Conservation (phyloP, 2,329 filamentous ascomycete genomes). For the Aspergillus novofumigatus region DNA sequence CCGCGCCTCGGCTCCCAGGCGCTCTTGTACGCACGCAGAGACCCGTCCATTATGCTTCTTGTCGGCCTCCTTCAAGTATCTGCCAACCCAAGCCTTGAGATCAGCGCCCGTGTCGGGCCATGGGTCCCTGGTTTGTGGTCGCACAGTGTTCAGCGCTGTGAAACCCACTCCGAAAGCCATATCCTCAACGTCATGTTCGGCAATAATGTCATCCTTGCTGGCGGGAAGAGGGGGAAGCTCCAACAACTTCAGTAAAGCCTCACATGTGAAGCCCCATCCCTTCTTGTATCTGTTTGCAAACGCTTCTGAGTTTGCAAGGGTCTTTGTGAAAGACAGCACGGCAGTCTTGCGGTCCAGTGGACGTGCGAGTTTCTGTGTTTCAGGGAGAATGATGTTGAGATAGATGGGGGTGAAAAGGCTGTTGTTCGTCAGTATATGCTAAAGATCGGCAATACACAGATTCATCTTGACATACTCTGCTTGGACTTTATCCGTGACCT, state of each 20-base stretch:
- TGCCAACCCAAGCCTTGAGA: conserved; percentile 74
- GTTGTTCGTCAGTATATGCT: conserved; percentile 1
- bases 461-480: conserved; percentile 47
- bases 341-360: conserved; percentile 90
- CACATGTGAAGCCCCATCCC: conserved; percentile 87
- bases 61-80: conserved; percentile 75
- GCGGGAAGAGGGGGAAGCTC: conserved; percentile 78
- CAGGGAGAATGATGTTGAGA: conserved; percentile 77
- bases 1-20: conserved; percentile 60
- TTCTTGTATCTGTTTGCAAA: conserved; percentile 80
- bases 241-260: conserved; percentile 81
- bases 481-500: conserved; percentile 77
- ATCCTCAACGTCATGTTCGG: conserved; percentile 90
- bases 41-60: conserved; percentile 67
- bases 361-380: conserved; percentile 81
- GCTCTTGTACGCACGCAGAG: conserved; percentile 65
- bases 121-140: conserved; percentile 67
- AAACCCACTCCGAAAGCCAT: conserved; percentile 93
- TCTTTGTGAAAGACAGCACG: conserved; percentile 89
- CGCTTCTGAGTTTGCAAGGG: conserved; percentile 75
- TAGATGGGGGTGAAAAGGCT: conserved; percentile 81
- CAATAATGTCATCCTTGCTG: conserved; percentile 69
- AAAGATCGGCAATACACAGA: background rate
- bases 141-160: conserved; percentile 88
- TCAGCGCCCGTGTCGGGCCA: conserved; percentile 82